Evolutionary conservation across 116 monocot species (phyloP), one percentile per base, ranked within the genome.

Genomic region (Dioscorea cayenensis): DNA sequence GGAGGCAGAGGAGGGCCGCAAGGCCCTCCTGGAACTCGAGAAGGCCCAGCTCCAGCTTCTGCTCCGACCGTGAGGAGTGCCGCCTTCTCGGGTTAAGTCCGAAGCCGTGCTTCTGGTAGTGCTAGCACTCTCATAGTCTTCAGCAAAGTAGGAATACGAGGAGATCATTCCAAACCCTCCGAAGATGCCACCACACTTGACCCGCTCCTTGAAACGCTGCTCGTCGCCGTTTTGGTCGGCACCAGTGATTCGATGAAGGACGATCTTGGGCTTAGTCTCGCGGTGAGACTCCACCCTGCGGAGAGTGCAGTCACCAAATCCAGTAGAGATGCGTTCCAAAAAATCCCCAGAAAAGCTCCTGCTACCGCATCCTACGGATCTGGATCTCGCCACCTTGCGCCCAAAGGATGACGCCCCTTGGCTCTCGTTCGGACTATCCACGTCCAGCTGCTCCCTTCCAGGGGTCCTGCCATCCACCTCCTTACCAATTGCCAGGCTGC

Each of bases 331-430:
- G 72, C 93, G 77, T 77, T 90, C 93, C 52, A 93, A 76, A 62
- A 97, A 88, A 72, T 93, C 97, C 0, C 96, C 86, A 27, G 90
- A 95, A 80, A 95, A 95, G 85, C 89, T 87, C 32, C 92, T 66
- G 77, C 85, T 88, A 9, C 90, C 92, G 78, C 96, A 96, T 3
- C 96, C 92, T 23, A 92, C 90, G 36, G 96, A 96, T 49, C 96
- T 82, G 25, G 96, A 96, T 43, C 96, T 77, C 49, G 82, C 75
- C 35, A 96, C 92, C 74, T 89, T 92, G 51, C 90, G 62, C 10
- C 84, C 87, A 66, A 92, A 87, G 1, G 86, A 82, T 2, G 83
- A 73, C 65, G 81, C 71, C 1, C 72, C 74, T 70, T 84, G 87
- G 77, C 83, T 81, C 17, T 69, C 79, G 52, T 82, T 63, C 14